These are phyloP conservation scores for Lentinula edodes DNA, from an alignment of 768 basidiomycete genomes.

Conservation along the genomic window DNA sequence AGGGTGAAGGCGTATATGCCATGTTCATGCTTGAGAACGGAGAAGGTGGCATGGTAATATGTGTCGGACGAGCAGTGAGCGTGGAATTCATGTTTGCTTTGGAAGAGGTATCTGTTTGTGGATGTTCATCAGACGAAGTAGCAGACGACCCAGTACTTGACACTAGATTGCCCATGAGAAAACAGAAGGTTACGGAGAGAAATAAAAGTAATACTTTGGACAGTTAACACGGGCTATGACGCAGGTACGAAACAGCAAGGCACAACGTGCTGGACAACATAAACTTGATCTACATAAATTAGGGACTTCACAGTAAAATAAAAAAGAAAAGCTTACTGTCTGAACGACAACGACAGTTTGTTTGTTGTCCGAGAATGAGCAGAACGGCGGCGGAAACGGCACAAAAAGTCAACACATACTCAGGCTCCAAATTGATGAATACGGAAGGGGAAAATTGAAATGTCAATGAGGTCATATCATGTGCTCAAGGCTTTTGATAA, in stretches of 20 bases:
- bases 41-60: constrained; percentile 25
- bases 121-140: constrained; percentile 4
- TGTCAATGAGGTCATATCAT: neutral
- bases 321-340: neutral
- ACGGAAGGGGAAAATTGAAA: neutral
- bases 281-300: constrained; percentile 7
- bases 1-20: constrained; percentile 26
- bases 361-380: neutral
- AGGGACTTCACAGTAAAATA: neutral
- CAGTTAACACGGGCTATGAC: constrained; percentile 15
- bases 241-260: constrained; percentile 1
- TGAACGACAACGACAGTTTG: neutral
- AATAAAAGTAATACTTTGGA: constrained; percentile 9
- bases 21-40: constrained; percentile 24
- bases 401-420: neutral
- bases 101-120: neutral
- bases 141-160: constrained; percentile 3
- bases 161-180: constrained; percentile 15
- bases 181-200: neutral
- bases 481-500: neutral
- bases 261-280: constrained; percentile 9
- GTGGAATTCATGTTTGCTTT: constrained; percentile 14
- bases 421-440: neutral
- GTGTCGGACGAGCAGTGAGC: constrained; percentile 25
- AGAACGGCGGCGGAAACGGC: neutral